phyloP scores from a whole-genome alignment of 2,329 filamentous ascomycete genomes.

The Aspergillus persii region DNA sequence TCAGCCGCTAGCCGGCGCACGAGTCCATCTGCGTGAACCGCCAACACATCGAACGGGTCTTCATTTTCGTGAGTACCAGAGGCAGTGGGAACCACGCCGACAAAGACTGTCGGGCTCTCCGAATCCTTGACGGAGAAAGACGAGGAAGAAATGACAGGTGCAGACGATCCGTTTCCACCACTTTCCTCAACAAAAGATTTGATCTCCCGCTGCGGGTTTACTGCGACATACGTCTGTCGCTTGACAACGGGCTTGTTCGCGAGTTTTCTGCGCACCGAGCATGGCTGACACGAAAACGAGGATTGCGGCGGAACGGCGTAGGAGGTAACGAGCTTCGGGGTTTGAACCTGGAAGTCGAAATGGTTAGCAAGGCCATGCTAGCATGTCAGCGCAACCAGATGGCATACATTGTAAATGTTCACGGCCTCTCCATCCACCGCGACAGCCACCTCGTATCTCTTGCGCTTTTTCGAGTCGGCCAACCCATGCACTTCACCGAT shows the following conservation, averaged over 20 bases:
- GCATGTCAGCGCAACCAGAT: background rate
- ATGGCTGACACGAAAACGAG: slow-evolving; percentile 56
- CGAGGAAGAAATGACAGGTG: slow-evolving; percentile 38
- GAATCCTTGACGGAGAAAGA: slow-evolving; percentile 39
- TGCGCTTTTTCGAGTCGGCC: slow-evolving; percentile 57
- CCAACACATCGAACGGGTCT: slow-evolving; percentile 40
- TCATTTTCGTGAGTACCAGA: slow-evolving; percentile 22
- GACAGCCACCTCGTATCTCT: slow-evolving; percentile 60
- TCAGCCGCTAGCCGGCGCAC: slow-evolving; percentile 42
- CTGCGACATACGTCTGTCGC: slow-evolving; percentile 57
- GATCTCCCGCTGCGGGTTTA: slow-evolving; percentile 50
- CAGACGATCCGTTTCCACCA: slow-evolving; percentile 28
- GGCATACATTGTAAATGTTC: slow-evolving; percentile 60
- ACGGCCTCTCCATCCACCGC: slow-evolving; percentile 61
- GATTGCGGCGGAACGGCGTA: slow-evolving; percentile 62
- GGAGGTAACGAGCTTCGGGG: slow-evolving; percentile 58
- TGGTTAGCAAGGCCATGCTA: background rate
- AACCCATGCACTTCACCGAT: slow-evolving; percentile 53
- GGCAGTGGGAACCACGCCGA: slow-evolving; percentile 37
- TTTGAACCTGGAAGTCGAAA: slow-evolving; percentile 51
- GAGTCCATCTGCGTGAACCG: slow-evolving; percentile 45
- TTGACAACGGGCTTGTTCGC: slow-evolving; percentile 43
- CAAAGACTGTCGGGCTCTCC: slow-evolving; percentile 36
- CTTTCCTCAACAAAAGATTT: slow-evolving; percentile 55
- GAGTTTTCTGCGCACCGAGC: slow-evolving; percentile 55